Evolutionary conservation across 2,329 filamentous ascomycete genomes (phyloP).

Genomic region (Talaromyces islandicus): DNA sequence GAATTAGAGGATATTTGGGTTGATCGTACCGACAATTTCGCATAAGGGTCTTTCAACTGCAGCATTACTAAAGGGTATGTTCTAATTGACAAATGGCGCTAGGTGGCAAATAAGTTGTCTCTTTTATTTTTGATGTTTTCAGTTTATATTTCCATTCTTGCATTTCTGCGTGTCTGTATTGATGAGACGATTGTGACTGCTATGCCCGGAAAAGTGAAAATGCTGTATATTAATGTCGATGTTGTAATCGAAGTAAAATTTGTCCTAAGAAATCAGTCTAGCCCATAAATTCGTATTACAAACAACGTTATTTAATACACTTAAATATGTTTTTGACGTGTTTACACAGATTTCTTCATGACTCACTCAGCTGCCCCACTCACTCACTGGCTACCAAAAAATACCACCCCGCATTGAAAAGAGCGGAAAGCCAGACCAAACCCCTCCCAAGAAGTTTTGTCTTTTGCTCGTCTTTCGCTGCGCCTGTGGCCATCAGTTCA

Average conservation of each 20-base stretch:
- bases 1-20: constrained; percentile 97
- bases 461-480: not conserved
- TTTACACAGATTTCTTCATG: not conserved
- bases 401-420: not conserved
- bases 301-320: not conserved
- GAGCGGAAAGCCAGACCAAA: not conserved
- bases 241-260: not conserved
- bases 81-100: not conserved
- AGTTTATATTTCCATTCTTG: not conserved
- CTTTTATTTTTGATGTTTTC: not conserved
- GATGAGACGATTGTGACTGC: not conserved
- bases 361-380: not conserved
- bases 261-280: not conserved
- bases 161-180: not conserved
- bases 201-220: not conserved
- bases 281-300: no score
- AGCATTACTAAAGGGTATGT: not conserved
- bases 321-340: not conserved
- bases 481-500: not conserved
- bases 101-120: not conserved
- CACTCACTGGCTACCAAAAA: not conserved
- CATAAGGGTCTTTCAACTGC: constrained; percentile 46
- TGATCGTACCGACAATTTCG: constrained; percentile 88
- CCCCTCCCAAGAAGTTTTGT: not conserved
- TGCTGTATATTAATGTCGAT: not conserved